Percentiles rank a stretch among this genome's conserved stretches.
phyloP scores from a whole-genome alignment of 192 early-diverging fungal species.

The Coemansia sp. region DNA sequence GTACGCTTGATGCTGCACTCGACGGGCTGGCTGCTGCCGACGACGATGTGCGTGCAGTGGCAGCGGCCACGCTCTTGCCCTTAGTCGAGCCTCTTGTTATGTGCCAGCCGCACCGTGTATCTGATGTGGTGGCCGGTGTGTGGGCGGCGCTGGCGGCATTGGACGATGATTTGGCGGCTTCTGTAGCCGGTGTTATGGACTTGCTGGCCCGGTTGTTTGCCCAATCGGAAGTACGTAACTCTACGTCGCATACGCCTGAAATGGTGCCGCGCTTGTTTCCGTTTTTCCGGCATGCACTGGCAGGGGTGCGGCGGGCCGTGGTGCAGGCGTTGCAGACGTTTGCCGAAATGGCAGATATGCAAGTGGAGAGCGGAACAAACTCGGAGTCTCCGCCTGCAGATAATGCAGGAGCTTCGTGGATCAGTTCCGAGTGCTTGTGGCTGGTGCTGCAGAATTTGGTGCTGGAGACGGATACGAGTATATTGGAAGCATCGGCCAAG shows the following conservation, averaged over 20 bases:
- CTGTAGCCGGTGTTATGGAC: constrained; percentile 90
- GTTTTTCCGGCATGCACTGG: constrained; percentile 93
- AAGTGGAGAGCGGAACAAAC: too few relatives aligned
- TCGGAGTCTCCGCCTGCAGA: not conserved
- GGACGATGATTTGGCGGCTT: constrained; percentile 89
- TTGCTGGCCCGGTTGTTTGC: constrained; percentile 80
- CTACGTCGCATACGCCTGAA: constrained; percentile 16
- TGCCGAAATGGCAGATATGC: constrained; percentile 51
- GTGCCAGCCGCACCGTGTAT: constrained; percentile 66
- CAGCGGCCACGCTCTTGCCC: constrained; percentile 86
- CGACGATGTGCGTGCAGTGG: constrained; percentile 93
- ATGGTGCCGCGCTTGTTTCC: constrained; percentile 87
- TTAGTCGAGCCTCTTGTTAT: constrained; percentile 76
- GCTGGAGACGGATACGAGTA: constrained; percentile 71
- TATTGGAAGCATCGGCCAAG: constrained; percentile 22
- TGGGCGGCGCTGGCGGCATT: constrained; percentile 89
- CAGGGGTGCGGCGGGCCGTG: constrained; percentile 78
- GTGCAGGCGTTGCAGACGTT: constrained; percentile 78
- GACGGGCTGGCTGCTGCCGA: constrained; percentile 82
- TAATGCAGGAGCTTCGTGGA: constrained; percentile 1
- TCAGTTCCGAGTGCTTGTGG: constrained; percentile 56
- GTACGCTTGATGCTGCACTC: constrained; percentile 78
- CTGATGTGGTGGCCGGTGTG: constrained; percentile 71
- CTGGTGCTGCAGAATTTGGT: constrained; percentile 91
- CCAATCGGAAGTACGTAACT: constrained; percentile 29